phyloP scores from a whole-genome alignment of 257 asterid genomes.

The Gentiana straminea region DNA sequence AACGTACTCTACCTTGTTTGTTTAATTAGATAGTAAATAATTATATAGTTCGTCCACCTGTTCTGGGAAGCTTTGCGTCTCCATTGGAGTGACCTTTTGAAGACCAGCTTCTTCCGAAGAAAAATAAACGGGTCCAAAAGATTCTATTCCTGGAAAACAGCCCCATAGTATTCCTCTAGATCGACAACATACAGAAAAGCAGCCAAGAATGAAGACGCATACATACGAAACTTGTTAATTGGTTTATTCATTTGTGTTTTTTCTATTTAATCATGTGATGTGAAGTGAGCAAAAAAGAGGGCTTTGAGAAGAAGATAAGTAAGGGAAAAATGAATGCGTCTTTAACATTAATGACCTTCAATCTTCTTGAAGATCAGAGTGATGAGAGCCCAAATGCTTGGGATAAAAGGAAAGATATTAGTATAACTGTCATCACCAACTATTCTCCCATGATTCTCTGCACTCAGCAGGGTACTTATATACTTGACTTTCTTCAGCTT shows the following conservation, averaged over 20 bases:
- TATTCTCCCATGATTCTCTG: constrained; percentile 89
- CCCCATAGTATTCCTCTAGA: no score
- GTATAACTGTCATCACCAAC: constrained; percentile 77
- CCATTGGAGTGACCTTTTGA: no score
- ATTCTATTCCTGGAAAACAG: neutral
- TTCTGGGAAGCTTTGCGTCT: no score
- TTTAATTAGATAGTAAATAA: no score
- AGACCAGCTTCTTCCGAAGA: no score
- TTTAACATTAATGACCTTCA: constrained; percentile 78
- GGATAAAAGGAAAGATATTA: constrained; percentile 91
- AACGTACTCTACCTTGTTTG: no score
- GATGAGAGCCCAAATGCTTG: constrained; percentile 81
- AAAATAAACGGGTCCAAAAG: neutral
- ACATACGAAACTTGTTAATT: neutral
- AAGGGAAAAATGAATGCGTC: constrained; percentile 69
- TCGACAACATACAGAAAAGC: no score
- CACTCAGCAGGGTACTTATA: constrained; percentile 73
- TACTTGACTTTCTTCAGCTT: neutral
- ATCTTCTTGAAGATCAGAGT: constrained; percentile 88
- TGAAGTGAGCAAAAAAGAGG: constrained; percentile 1
- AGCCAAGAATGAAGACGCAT: neutral
- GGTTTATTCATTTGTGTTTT: constrained; percentile 1
- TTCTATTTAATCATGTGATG: constrained; percentile 3
- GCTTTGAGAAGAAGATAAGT: neutral
- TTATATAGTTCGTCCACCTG: no score